Evolutionary conservation across 345 rosid species (phyloP).

Genomic region (Eucalyptus marginata): DNA sequence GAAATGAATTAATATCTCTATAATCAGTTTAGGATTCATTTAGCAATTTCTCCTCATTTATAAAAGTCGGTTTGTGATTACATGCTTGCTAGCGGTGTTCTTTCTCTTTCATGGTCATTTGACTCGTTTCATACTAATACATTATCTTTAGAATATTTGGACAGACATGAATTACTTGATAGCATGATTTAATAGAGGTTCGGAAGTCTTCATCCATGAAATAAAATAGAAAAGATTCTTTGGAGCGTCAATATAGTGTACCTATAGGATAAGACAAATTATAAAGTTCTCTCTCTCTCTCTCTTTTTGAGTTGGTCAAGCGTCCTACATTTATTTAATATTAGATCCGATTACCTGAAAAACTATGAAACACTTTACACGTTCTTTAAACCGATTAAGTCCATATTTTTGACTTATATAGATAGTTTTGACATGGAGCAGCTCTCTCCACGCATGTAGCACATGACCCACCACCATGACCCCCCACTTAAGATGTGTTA

Average conservation of each 20-base stretch:
- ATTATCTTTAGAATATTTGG: not conserved
- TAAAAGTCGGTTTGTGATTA: not conserved
- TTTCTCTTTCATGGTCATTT: not conserved
- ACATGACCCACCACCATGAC: no score
- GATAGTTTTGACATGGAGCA: not conserved
- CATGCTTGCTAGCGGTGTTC: not conserved
- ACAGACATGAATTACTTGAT: not conserved
- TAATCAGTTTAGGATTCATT: not conserved
- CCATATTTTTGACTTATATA: not conserved
- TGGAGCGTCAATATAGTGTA: not conserved
- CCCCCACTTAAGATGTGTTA: no score
- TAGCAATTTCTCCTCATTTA: rapidly evolving
- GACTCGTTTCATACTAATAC: not conserved
- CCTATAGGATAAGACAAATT: not conserved
- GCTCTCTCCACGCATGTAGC: not conserved
- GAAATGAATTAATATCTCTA: not conserved
- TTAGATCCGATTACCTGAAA: not conserved
- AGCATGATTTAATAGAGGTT: not conserved
- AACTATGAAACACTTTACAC: not conserved
- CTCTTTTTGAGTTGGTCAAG: not conserved
- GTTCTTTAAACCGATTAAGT: not conserved
- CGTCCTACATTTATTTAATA: not conserved
- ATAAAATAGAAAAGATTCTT: not conserved
- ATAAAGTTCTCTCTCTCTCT: not conserved
- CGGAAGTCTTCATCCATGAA: not conserved